Conservation (phyloP, 176 grass and related monocot genomes). For the Bonia amplexicaulis region DNA sequence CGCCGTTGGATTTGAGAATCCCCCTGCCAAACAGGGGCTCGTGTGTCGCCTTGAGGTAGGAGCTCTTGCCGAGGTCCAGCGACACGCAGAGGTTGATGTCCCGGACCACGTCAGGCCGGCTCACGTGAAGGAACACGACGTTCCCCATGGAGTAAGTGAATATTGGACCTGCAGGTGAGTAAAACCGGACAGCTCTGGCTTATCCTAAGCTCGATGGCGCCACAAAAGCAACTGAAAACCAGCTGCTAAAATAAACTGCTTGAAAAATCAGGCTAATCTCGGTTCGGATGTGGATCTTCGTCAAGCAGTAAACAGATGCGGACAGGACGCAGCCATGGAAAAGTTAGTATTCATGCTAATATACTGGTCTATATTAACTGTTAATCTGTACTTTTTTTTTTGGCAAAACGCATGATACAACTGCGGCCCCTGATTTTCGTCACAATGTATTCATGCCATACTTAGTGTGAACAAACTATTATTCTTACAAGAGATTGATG, state of each 20-base stretch:
- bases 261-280: too few species aligned
- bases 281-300: neutral
- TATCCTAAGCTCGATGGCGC: neutral
- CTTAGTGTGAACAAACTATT: neutral
- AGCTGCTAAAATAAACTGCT: too few species aligned
- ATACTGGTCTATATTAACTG: neutral
- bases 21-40: slow-evolving; percentile 84
- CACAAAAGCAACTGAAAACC: too few species aligned
- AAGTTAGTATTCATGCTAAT: too few species aligned
- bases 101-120: slow-evolving; percentile 65
- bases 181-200: neutral
- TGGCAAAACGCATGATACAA: neutral
- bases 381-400: neutral
- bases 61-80: slow-evolving; percentile 81
- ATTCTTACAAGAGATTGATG: neutral
- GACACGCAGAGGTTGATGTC: slow-evolving; percentile 87
- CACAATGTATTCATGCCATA: neutral
- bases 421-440: neutral
- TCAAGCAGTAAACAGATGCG: neutral
- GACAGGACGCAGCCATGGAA: neutral
- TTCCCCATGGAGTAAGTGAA: slow-evolving; percentile 78
- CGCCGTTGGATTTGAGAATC: slow-evolving; percentile 90
- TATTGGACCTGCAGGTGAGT: slow-evolving; percentile 54
- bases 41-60: slow-evolving; percentile 85
- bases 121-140: slow-evolving; percentile 83